Percentiles rank a stretch among this genome's conserved stretches.
phyloP scores from a whole-genome alignment of 768 basidiomycete genomes.

The Sarcodon aspratus region DNA sequence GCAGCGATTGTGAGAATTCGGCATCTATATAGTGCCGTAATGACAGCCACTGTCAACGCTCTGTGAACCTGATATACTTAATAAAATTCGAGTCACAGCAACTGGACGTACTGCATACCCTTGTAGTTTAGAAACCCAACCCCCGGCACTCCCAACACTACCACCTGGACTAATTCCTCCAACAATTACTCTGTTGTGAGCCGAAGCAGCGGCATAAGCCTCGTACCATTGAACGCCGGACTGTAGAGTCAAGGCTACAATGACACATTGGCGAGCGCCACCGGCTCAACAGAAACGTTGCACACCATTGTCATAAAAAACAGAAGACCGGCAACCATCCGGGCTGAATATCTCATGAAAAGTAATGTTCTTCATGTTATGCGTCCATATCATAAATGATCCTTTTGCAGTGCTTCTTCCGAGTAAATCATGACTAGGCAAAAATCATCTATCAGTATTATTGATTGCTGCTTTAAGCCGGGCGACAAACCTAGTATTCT shows the following conservation, averaged over 20 bases:
- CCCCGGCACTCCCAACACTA: conserved; percentile 36
- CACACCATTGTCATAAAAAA: conserved; percentile 12
- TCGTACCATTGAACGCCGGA: conserved; percentile 38
- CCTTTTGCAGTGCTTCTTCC: conserved; percentile 27
- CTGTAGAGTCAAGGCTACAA: conserved; percentile 19
- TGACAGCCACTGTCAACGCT: too few relatives aligned
- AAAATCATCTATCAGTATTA: too few relatives aligned
- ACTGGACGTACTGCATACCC: too few relatives aligned
- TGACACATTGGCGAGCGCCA: too few relatives aligned
- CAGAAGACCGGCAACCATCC: conserved; percentile 15
- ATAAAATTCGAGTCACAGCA: too few relatives aligned
- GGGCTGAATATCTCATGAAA: conserved; percentile 19
- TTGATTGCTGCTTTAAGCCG: not conserved
- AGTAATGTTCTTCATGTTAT: conserved; percentile 25
- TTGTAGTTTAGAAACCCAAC: too few relatives aligned
- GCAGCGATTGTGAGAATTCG: too few relatives aligned
- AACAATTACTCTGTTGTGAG: conserved; percentile 28
- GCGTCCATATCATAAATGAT: conserved; percentile 33
- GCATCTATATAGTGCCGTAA: too few relatives aligned
- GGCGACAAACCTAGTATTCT: conserved; percentile 12
- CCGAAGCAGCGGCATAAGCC: conserved; percentile 27
- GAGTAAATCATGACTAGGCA: conserved; percentile 23
- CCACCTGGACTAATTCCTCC: conserved; percentile 32
- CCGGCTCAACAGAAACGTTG: not conserved
- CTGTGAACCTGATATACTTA: too few relatives aligned